phyloP scores from a whole-genome alignment of 805 yeast species.

The Kodamaea neixiangensis region DNA sequence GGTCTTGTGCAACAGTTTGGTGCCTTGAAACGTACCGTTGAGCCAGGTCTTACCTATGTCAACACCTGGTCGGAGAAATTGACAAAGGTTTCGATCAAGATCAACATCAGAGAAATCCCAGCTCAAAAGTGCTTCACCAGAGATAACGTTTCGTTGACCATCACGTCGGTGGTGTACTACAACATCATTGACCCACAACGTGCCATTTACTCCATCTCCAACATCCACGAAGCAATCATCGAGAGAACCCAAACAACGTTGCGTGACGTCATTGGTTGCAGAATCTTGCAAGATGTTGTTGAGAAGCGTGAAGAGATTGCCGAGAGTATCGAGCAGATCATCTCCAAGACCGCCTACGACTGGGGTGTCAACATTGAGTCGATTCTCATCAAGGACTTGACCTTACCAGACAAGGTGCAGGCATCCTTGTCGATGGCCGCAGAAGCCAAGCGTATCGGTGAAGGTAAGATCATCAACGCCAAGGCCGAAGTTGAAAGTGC shows the following conservation, averaged over 20 bases:
- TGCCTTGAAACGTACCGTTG: constrained; percentile 61
- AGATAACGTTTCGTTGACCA: constrained; percentile 63
- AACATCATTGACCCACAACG: constrained; percentile 67
- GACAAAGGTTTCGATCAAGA: constrained; percentile 51
- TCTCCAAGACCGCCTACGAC: constrained; percentile 58
- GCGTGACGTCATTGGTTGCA: constrained; percentile 69
- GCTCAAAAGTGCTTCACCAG: constrained; percentile 70
- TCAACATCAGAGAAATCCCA: constrained; percentile 63
- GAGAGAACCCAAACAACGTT: constrained; percentile 75
- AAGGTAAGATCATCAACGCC: constrained; percentile 72
- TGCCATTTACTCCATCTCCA: constrained; percentile 58
- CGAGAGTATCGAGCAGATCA: constrained; percentile 59
- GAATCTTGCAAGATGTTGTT: constrained; percentile 68
- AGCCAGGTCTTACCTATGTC: constrained; percentile 67
- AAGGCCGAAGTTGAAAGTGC: constrained; percentile 77
- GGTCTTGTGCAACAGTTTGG: constrained; percentile 71
- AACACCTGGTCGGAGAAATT: constrained; percentile 65
- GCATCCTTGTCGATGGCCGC: constrained; percentile 71
- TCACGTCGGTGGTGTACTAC: constrained; percentile 68
- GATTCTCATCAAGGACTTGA: constrained; percentile 66
- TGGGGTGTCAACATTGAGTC: constrained; percentile 76
- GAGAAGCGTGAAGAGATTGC: constrained; percentile 75
- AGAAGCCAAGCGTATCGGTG: constrained; percentile 74
- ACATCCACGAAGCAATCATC: constrained; percentile 55
- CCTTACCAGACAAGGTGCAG: constrained; percentile 55